These are phyloP conservation scores for Cenchrus americanus DNA, from an alignment of 176 grass and related monocot genomes.

Conservation along the genomic window DNA sequence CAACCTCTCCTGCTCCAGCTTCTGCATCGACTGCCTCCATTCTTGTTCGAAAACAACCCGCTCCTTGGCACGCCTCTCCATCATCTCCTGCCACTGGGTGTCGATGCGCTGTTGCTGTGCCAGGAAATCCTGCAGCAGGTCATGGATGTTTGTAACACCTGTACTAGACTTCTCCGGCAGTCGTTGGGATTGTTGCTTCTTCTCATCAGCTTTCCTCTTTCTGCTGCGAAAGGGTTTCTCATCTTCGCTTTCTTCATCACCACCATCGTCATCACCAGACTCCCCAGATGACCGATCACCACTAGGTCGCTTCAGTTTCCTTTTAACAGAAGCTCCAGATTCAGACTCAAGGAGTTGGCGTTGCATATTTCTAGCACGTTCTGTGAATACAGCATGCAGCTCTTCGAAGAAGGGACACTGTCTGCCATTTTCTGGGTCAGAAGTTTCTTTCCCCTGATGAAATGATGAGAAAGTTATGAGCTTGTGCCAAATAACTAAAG, in stretches of 20 bases:
- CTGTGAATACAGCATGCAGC: conserved; percentile 80
- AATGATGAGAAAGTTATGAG: background rate
- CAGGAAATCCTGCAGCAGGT: conserved; percentile 76
- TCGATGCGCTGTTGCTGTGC: conserved; percentile 77
- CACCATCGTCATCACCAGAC: conserved; percentile 41
- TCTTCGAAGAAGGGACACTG: conserved; percentile 96
- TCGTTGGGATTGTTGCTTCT: conserved; percentile 43
- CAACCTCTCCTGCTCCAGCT: conserved; percentile 81
- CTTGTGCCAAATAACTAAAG: conserved; percentile 7
- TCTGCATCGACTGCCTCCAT: conserved; percentile 85
- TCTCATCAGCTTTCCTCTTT: conserved; percentile 55
- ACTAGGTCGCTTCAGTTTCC: conserved; percentile 62
- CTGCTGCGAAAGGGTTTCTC: conserved; percentile 52
- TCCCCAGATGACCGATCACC: conserved; percentile 43
- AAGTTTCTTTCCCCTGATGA: conserved; percentile 92
- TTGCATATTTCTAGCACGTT: conserved; percentile 87
- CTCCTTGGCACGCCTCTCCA: conserved; percentile 64
- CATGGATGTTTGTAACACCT: conserved; percentile 55
- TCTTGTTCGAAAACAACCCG: conserved; percentile 69
- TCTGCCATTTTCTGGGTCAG: conserved; percentile 73
- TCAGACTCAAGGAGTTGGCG: conserved; percentile 84
- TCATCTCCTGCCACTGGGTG: conserved; percentile 70
- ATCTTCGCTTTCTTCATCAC: conserved; percentile 55
- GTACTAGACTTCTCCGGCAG: conserved; percentile 29
- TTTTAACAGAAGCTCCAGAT: conserved; percentile 59